These are phyloP conservation scores for Asclepias syriaca DNA, from an alignment of 257 asterid genomes.

Conservation along the genomic window DNA sequence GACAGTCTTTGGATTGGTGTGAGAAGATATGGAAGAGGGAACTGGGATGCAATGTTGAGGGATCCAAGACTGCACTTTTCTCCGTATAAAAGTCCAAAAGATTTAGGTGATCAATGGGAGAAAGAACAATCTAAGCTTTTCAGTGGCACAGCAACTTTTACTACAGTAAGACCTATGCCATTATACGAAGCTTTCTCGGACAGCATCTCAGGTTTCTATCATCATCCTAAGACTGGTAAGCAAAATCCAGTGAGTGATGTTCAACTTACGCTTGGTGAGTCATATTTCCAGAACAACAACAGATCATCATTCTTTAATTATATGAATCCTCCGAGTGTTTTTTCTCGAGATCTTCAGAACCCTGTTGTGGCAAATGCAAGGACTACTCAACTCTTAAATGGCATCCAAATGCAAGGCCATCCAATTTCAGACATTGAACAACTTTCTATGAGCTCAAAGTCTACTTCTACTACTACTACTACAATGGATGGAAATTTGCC, in stretches of 20 bases:
- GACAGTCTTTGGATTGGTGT: constrained; percentile 77
- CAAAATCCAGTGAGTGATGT: constrained; percentile 13
- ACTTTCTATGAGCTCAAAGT: constrained; percentile 23
- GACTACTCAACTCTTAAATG: constrained; percentile 11
- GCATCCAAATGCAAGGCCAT: constrained; percentile 12
- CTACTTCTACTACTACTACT: constrained; percentile 3
- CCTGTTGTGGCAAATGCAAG: constrained; percentile 19
- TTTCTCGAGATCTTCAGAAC: constrained; percentile 19
- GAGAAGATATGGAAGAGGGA: constrained; percentile 62
- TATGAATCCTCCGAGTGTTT: constrained; percentile 11
- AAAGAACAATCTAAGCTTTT: constrained; percentile 45
- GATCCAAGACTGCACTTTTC: constrained; percentile 50
- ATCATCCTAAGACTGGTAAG: constrained; percentile 13
- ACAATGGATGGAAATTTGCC: constrained; percentile 35
- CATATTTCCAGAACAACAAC: constrained; percentile 11
- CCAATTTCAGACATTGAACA: constrained; percentile 14
- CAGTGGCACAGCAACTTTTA: constrained; percentile 21
- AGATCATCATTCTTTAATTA: constrained; percentile 8
- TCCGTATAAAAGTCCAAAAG: constrained; percentile 44
- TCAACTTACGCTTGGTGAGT: constrained; percentile 38
- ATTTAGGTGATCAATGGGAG: constrained; percentile 58
- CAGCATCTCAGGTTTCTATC: neutral
- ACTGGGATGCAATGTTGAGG: constrained; percentile 51
- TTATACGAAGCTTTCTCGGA: constrained; percentile 8
- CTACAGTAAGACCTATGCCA: constrained; percentile 19